phyloP scores from a whole-genome alignment of 129 eudicot genomes.

The Arctium minus region DNA sequence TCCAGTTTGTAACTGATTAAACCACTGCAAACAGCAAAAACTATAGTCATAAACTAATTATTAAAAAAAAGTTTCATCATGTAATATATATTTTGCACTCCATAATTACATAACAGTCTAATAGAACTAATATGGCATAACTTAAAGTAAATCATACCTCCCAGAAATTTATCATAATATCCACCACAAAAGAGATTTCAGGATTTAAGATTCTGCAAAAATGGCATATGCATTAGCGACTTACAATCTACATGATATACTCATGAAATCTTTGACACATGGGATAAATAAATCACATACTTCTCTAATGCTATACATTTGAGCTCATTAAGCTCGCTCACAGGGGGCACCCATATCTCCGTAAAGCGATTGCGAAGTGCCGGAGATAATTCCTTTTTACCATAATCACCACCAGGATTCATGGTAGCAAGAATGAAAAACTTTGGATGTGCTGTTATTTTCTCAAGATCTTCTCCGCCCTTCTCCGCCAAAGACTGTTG shows the following conservation, averaged over 20 bases:
- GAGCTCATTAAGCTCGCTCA: constrained; percentile 64
- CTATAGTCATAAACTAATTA: not conserved
- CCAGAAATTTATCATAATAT: constrained; percentile 72
- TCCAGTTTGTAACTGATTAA: constrained; percentile 67
- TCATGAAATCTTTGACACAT: not conserved
- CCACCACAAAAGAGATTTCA: constrained; percentile 43
- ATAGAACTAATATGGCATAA: not conserved
- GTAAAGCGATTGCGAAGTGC: constrained; percentile 96
- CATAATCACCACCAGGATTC: constrained; percentile 99
- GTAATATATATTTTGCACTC: not conserved
- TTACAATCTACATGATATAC: not conserved
- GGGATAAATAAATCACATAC: constrained; percentile 26
- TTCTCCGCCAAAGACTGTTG: constrained; percentile 94
- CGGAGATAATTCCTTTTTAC: constrained; percentile 94
- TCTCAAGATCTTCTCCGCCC: constrained; percentile 83
- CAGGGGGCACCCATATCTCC: constrained; percentile 98
- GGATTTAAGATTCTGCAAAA: constrained; percentile 52
- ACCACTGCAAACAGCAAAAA: constrained; percentile 65
- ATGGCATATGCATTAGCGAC: not conserved
- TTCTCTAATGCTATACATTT: constrained; percentile 63
- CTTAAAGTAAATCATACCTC: constrained; percentile 43
- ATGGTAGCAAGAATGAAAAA: constrained; percentile 96
- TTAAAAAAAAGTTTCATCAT: not conserved
- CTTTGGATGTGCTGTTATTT: constrained; percentile 69
- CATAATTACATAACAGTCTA: not conserved